Evolutionary conservation across 805 yeast species (phyloP), one percentile per base, ranked within the genome.

Genomic region (Barnettozyma sp.): DNA sequence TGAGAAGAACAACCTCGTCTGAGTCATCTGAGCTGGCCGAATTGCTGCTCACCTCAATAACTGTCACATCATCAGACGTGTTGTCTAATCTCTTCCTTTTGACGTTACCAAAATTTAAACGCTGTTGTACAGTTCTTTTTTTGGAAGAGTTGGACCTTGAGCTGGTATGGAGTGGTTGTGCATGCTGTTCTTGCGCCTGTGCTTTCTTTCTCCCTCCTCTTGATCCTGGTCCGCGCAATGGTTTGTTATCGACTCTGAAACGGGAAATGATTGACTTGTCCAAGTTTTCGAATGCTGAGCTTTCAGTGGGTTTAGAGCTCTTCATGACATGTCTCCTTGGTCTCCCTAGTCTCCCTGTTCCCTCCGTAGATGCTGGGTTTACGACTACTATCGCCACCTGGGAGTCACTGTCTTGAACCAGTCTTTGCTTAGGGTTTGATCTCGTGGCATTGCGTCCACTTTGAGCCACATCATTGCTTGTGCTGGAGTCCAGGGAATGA

Each of bases 191-290:
- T n/a, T n/a, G n/a, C n/a, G n/a, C n/a, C n/a, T n/a, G n/a, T n/a
- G n/a, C n/a, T n/a, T n/a, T n/a, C n/a, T 42, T 43, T 21, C 46
- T 38, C 12, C 54, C 53, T 15, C 54, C 53, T 39, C 58, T 43
- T 9, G 56, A 52, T 2, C 58, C 58, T 1, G 56, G 56, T 0
- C 58, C 58, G 14, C 35, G 20, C 1, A 53, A 20, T 10, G 58
- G 58, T 32, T 22, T 37, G 2, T 48, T 36, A 30, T 53, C 58
- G 5, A 48, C 39, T 39, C 58, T 48, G 25, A 53, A 53, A 11
- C 32, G 43, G 4, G 55, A 49, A 3, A 53, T 27, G 6, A 53
- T 22, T 11, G 49, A 42, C 28, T 50, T 49, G 18, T 52, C 52
- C 12, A 27, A 28, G 38, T 52, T 53, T 9, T 39, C 40, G 9